A percentile compares a stretch with the other conserved stretches of the same genome.
phyloP scores from a whole-genome alignment of 345 rosid genomes.

The Eucalyptus polyanthemos region DNA sequence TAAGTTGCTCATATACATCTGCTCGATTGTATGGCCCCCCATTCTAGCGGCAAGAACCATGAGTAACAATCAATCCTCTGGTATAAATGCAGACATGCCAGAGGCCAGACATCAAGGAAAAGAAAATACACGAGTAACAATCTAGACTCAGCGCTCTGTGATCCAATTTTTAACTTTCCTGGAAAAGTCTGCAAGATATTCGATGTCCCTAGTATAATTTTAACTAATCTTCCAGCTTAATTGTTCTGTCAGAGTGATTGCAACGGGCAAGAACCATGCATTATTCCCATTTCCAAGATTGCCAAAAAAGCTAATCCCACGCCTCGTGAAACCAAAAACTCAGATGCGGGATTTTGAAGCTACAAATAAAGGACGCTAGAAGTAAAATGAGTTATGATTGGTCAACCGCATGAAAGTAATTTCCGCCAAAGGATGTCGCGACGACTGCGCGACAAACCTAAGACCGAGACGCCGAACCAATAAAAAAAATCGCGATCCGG shows the following conservation, averaged over 20 bases:
- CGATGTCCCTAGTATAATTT: too few species aligned
- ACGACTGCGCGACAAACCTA: background rate
- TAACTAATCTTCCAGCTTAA: too few species aligned
- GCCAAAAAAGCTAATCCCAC: background rate
- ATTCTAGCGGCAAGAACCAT: background rate
- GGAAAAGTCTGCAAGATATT: background rate
- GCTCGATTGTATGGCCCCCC: background rate
- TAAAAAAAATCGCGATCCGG: background rate
- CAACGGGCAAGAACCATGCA: too few species aligned
- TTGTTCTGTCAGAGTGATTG: too few species aligned
- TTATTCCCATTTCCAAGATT: background rate
- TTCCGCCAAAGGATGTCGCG: background rate
- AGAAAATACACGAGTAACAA: background rate
- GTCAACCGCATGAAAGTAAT: background rate
- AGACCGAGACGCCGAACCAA: background rate
- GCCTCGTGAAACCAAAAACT: background rate
- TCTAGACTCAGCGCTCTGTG: background rate
- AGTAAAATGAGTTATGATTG: background rate
- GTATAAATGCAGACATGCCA: background rate
- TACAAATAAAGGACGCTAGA: background rate
- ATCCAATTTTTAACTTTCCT: background rate
- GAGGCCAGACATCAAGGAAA: background rate
- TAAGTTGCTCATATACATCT: background rate
- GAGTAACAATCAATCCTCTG: background rate
- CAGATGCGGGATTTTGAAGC: background rate